Conservation (phyloP, 768 basidiomycete genomes). For the Psilocybe tampanensis region DNA sequence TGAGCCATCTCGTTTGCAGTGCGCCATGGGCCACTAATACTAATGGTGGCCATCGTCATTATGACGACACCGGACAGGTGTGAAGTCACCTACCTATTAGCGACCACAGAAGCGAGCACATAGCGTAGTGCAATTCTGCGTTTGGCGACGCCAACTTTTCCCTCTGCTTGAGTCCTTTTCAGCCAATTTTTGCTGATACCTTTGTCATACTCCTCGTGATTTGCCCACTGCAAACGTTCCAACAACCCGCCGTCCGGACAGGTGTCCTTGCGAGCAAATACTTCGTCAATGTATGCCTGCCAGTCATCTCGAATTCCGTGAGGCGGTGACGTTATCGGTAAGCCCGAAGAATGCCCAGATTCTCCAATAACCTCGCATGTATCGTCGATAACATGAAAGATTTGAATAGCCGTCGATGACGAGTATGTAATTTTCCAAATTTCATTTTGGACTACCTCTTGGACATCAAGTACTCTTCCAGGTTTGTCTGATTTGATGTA, state of each 20-base stretch:
- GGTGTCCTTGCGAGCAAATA: constrained; percentile 2
- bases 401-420: constrained; percentile 25
- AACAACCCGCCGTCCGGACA: constrained; percentile 29
- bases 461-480: constrained; percentile 44
- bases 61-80: not conserved
- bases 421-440: constrained; percentile 58
- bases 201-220: constrained; percentile 67
- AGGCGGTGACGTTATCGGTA: not conserved
- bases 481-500: constrained; percentile 27
- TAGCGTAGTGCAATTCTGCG: constrained; percentile 60
- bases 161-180: constrained; percentile 42
- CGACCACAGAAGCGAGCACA: constrained; percentile 69
- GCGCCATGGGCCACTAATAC: constrained; percentile 73
- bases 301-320: constrained; percentile 59
- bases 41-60: constrained; percentile 25
- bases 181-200: constrained; percentile 76
- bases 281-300: constrained; percentile 53
- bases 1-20: constrained; percentile 71
- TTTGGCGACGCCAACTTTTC: constrained; percentile 43
- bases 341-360: constrained; percentile 8
- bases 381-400: constrained; percentile 62
- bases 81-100: constrained; percentile 54
- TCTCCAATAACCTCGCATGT: constrained; percentile 76
- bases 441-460: constrained; percentile 55
- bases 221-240: constrained; percentile 60